Evolutionary conservation across 805 yeast species (phyloP).

Genomic region (Starmerella bombi): DNA sequence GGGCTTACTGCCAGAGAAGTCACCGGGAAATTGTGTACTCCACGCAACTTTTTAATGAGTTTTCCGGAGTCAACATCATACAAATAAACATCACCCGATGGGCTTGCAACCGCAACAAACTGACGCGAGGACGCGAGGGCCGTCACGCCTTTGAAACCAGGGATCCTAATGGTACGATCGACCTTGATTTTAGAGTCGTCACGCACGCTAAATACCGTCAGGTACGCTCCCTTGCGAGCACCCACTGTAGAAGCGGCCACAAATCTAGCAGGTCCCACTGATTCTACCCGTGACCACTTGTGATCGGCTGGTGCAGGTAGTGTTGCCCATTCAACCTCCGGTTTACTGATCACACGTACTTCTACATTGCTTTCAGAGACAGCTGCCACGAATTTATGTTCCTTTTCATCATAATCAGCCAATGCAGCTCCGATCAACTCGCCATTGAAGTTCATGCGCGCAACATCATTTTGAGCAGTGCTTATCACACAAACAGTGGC

Average conservation of each 20-base stretch:
- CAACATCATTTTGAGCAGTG: neutral
- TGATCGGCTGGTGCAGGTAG: constrained; percentile 2
- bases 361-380: constrained; percentile 7
- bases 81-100: constrained; percentile 19
- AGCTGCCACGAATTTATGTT: constrained; percentile 8
- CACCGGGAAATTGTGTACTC: constrained; percentile 19
- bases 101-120: constrained; percentile 16
- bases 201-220: constrained; percentile 7
- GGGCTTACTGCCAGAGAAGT: constrained; percentile 17
- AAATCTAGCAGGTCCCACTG: constrained; percentile 6
- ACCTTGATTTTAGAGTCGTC: constrained; percentile 5
- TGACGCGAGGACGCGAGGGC: constrained; percentile 16
- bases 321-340: neutral
- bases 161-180: constrained; percentile 1
- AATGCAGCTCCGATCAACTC: constrained; percentile 8
- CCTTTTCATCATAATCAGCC: constrained; percentile 9
- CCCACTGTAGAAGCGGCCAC: constrained; percentile 13
- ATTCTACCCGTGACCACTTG: constrained; percentile 14
- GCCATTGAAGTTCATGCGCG: constrained; percentile 1
- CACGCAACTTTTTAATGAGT: constrained; percentile 2
- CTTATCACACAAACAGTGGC: constrained; percentile 7
- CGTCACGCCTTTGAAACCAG: constrained; percentile 14
- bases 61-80: constrained; percentile 6
- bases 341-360: constrained; percentile 7
- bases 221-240: constrained; percentile 7